These are phyloP conservation scores for Vaccinium vitisidaea DNA, from an alignment of 148 eudicot genomes.

Conservation along the genomic window DNA sequence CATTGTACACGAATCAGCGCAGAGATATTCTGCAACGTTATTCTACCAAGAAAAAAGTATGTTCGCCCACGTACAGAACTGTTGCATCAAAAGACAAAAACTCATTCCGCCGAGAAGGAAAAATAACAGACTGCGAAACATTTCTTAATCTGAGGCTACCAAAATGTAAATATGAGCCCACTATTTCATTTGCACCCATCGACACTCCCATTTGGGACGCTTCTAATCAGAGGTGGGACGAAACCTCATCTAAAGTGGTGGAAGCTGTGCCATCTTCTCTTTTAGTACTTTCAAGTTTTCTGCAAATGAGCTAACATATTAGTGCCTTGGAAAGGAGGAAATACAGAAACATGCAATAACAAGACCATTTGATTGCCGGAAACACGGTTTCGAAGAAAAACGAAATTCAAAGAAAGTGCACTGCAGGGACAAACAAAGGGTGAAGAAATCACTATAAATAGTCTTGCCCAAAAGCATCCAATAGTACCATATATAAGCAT, in stretches of 20 bases:
- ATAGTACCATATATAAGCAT: not conserved
- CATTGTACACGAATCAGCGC: not conserved
- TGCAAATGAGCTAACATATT: constrained; percentile 28
- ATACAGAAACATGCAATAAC: not conserved
- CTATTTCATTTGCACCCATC: constrained; percentile 46
- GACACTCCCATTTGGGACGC: constrained; percentile 53
- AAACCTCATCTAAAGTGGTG: constrained; percentile 66
- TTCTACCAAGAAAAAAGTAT: not conserved
- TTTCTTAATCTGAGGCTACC: constrained; percentile 11
- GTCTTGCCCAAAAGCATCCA: not conserved
- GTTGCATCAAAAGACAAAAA: no score
- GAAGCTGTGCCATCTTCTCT: constrained; percentile 79
- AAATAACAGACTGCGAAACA: not conserved
- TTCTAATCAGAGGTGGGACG: constrained; percentile 37
- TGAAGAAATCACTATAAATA: not conserved
- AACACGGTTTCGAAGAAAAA: not conserved
- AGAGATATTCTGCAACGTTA: not conserved
- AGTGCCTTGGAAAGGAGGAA: not conserved
- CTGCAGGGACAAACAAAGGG: not conserved
- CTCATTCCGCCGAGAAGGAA: not conserved
- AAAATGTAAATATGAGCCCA: constrained; percentile 15
- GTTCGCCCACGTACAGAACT: not conserved
- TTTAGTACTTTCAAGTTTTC: constrained; percentile 66
- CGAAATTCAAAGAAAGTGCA: not conserved
- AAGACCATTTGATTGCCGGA: not conserved